Conservation (phyloP, 208 protist genomes). For the Leptomonas seymouri region DNA sequence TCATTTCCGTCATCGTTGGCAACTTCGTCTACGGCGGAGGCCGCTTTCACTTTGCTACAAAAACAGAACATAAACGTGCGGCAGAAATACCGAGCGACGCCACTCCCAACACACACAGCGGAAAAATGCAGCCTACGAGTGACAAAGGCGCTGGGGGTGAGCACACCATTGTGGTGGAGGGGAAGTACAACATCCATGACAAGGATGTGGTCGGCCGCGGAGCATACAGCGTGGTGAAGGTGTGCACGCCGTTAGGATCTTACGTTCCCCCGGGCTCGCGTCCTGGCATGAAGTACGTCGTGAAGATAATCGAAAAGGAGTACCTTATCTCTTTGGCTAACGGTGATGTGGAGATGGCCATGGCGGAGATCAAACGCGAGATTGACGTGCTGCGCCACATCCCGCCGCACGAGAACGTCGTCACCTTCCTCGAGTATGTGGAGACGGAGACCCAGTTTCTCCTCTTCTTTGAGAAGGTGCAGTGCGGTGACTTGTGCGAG, state of each 20-base stretch:
- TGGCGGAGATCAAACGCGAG: constrained; percentile 90
- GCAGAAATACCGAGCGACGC: too few species aligned
- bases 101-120: constrained; percentile 3
- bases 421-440: constrained; percentile 89
- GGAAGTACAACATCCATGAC: constrained; percentile 84
- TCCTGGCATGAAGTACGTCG: constrained; percentile 84
- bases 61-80: too few species aligned
- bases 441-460: constrained; percentile 87
- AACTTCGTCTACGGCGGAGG: too few species aligned
- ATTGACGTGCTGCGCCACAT: constrained; percentile 90
- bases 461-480: constrained; percentile 89
- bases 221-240: constrained; percentile 91
- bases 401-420: constrained; percentile 85
- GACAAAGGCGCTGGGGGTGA: constrained; percentile 6
- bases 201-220: constrained; percentile 82
- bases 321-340: constrained; percentile 88
- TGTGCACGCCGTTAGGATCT: constrained; percentile 63
- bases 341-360: constrained; percentile 84
- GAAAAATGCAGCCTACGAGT: constrained; percentile 2
- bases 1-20: too few species aligned
- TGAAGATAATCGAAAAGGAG: constrained; percentile 92
- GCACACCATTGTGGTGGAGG: constrained; percentile 50
- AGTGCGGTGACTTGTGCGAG: constrained; percentile 88
- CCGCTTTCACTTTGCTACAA: too few species aligned
- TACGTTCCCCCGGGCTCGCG: constrained; percentile 75